A percentile compares a stretch with the other conserved stretches of the same genome.
phyloP scores from a whole-genome alignment of 345 rosid species.

The Cardiospermum halicacabum region DNA sequence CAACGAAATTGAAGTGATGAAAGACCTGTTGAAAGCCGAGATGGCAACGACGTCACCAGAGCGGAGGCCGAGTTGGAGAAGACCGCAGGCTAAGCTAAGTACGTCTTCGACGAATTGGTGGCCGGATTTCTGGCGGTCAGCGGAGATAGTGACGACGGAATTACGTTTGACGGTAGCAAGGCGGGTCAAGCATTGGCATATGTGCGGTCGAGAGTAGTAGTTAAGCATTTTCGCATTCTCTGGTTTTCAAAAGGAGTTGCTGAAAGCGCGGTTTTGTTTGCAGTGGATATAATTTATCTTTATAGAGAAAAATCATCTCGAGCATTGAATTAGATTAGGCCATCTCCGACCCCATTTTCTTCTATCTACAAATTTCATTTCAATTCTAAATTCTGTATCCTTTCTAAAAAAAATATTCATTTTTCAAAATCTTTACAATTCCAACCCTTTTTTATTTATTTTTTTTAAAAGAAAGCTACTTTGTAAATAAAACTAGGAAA shows the following conservation, averaged over 20 bases:
- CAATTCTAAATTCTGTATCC: too few species aligned
- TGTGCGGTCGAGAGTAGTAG: conserved; percentile 59
- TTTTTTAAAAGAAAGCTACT: too few species aligned
- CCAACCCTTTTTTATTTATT: too few species aligned
- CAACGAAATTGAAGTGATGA: too few species aligned
- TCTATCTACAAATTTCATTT: too few species aligned
- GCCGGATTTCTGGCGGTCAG: conserved; percentile 47
- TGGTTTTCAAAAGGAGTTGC: neutral
- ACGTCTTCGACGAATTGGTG: conserved; percentile 47
- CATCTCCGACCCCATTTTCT: too few species aligned
- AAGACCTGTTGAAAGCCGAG: conserved; percentile 71
- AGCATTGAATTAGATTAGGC: too few species aligned
- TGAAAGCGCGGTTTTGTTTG: neutral
- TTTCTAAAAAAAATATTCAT: too few species aligned
- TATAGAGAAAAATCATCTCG: too few species aligned
- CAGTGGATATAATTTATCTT: neutral
- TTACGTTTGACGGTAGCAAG: conserved; percentile 42
- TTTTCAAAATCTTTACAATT: too few species aligned
- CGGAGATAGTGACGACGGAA: conserved; percentile 38
- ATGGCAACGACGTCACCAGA: conserved; percentile 62
- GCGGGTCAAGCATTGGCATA: conserved; percentile 67
- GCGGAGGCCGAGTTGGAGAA: conserved; percentile 45
- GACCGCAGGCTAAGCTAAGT: conserved; percentile 40
- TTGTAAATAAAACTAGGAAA: too few species aligned
- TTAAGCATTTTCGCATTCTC: conserved; percentile 18